phyloP scores from a whole-genome alignment of 805 yeast species.

The Blastobotrys attinorum region DNA sequence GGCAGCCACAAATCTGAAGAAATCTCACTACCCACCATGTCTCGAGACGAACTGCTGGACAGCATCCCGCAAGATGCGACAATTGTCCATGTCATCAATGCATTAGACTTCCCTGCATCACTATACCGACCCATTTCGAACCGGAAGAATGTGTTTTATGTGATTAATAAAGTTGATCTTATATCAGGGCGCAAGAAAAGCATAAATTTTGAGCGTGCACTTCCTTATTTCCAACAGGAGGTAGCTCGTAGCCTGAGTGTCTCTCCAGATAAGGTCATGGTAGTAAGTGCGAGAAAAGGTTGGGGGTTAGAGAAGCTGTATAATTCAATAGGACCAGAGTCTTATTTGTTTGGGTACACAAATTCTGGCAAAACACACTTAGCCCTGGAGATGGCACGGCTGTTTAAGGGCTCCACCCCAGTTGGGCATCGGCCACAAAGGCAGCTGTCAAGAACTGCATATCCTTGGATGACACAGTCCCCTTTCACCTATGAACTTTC shows the following conservation, averaged over 20 bases:
- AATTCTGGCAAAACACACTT: constrained; percentile 84
- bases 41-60: constrained; percentile 17
- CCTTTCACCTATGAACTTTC: constrained; percentile 34
- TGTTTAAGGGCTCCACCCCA: constrained; percentile 42
- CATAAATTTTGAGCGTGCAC: constrained; percentile 24
- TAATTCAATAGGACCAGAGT: constrained; percentile 28
- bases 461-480: constrained; percentile 69
- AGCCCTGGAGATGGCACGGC: constrained; percentile 59
- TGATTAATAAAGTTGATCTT: constrained; percentile 38
- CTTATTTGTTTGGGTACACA: constrained; percentile 67
- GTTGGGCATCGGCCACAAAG: constrained; percentile 10
- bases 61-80: constrained; percentile 39
- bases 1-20: constrained; percentile 5
- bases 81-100: constrained; percentile 54
- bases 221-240: constrained; percentile 27
- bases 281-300: constrained; percentile 42
- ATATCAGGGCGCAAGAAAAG: constrained; percentile 13
- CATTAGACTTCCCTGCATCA: constrained; percentile 66
- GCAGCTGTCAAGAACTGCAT: constrained; percentile 35
- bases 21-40: constrained; percentile 21
- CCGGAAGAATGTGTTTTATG: constrained; percentile 21
- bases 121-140: constrained; percentile 33
- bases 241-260: constrained; percentile 16
- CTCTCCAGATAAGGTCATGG: constrained; percentile 35
- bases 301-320: constrained; percentile 45